Evolutionary conservation across 2,329 filamentous ascomycete species (phyloP), one percentile per base, ranked within the genome.

Genomic region (Huntiella moniliformis): DNA sequence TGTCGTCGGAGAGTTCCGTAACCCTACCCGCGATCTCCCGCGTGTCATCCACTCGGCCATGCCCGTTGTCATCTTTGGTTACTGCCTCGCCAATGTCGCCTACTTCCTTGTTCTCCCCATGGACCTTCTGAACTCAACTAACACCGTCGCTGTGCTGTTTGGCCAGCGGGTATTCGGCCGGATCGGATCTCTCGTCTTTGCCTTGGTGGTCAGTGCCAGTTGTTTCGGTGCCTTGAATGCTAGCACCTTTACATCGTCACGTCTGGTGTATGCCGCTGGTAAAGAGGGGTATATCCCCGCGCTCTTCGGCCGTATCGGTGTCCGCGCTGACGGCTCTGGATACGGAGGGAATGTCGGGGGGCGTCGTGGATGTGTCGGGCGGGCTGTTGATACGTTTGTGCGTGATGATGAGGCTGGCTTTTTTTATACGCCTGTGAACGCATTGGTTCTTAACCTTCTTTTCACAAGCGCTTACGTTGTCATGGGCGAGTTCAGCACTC

Each of bases 211-310:
- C 40, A 82, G 80, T 44, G 84, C 83, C 34, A 92, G 82, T 44
- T 98, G 91, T 62, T 88, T 98, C 54, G 91, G 91, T 51, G 84
- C 91, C 1, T 71, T 98, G 46, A 98, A 96, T 63, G 88, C 87
- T 12, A 86, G 84, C 1, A 86, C 85, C 0, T 98, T 98, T 58
- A 98, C 91, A 16, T 84, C 80, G 50, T 86, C 86, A 48, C 81
- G 91, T 7, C 73, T 98, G 1, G 81, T 95, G 53, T 98, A 96
- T 63, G 86, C 79, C 8, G 91, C 91, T 3, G 87, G 86, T 28
- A 93, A 94, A 58, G 91, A 98, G 65, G 87, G 87, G 37, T 96
- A 94, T 58, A 73, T 98, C 12, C 91, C 91, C 0, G 67, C 70
- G 1, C 54, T 94, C 4, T 92, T 96, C 56, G 84, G 85, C 37